phyloP scores from a whole-genome alignment of 768 basidiomycete species.

The Pulveroboletus sp. region DNA sequence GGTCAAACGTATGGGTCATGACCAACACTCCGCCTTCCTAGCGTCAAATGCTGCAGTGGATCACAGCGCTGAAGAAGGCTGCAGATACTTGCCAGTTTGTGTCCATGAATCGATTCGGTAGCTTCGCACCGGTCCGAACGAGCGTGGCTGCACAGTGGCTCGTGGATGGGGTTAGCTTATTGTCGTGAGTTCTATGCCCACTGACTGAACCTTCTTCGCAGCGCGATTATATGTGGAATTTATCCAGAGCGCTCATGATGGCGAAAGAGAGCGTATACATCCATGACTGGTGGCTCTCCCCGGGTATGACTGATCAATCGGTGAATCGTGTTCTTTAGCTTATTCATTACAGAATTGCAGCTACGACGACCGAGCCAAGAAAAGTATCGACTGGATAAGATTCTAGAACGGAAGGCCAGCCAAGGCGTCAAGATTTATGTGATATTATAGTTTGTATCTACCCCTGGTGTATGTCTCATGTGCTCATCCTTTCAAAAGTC shows the following conservation, averaged over 20 bases:
- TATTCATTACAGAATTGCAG: constrained; percentile 56
- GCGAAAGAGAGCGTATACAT: constrained; percentile 89
- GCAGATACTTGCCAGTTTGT: constrained; percentile 74
- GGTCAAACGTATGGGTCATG: not conserved
- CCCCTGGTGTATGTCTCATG: not conserved
- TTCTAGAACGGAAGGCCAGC: constrained; percentile 86
- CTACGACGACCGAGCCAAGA: constrained; percentile 81
- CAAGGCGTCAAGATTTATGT: constrained; percentile 96
- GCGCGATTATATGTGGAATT: constrained; percentile 98
- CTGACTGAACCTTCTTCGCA: constrained; percentile 28
- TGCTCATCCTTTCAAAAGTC: constrained; percentile 41
- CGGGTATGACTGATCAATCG: constrained; percentile 44
- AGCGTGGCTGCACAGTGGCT: constrained; percentile 98
- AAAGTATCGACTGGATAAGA: constrained; percentile 78
- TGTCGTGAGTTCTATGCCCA: not conserved
- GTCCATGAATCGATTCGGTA: constrained; percentile 81
- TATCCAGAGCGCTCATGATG: constrained; percentile 84
- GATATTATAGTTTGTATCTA: constrained; percentile 74
- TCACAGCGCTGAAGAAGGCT: constrained; percentile 82
- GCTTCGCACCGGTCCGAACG: constrained; percentile 87
- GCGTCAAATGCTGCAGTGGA: constrained; percentile 98
- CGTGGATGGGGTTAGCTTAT: constrained; percentile 79
- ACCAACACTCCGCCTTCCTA: constrained; percentile 25
- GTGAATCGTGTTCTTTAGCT: not conserved
- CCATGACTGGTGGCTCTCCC: constrained; percentile 98